These are phyloP conservation scores for Curvularia verruculosa DNA, from an alignment of 2,329 filamentous ascomycete species.

Conservation along the genomic window DNA sequence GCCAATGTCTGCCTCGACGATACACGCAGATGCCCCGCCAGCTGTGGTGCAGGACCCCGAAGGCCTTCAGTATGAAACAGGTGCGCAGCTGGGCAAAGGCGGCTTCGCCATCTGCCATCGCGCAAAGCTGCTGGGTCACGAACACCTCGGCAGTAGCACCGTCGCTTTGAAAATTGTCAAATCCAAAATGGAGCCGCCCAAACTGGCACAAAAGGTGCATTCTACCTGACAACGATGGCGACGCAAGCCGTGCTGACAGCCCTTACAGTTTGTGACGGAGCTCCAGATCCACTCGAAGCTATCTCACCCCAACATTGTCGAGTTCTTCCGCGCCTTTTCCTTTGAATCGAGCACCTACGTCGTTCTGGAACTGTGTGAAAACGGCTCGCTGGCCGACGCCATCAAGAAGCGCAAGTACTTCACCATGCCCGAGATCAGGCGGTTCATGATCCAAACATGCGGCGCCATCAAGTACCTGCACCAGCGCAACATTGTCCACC, in stretches of 20 bases:
- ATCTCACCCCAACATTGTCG: constrained; percentile 92
- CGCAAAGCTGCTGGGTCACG: constrained; percentile 65
- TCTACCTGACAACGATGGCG: background rate
- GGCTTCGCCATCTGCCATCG: constrained; percentile 84
- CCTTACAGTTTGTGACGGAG: constrained; percentile 71
- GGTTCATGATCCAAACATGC: constrained; percentile 92
- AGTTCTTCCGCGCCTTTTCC: constrained; percentile 92
- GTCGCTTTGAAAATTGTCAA: constrained; percentile 84
- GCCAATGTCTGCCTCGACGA: constrained; percentile 52
- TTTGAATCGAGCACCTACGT: constrained; percentile 90
- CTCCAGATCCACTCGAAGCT: constrained; percentile 99
- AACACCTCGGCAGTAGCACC: constrained; percentile 65
- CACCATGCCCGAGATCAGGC: constrained; percentile 91
- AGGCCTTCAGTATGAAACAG: constrained; percentile 75
- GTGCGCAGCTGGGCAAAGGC: constrained; percentile 77
- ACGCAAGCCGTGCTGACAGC: constrained; percentile 28
- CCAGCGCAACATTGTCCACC: constrained; percentile 91
- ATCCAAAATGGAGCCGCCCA: constrained; percentile 76
- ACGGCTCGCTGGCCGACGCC: constrained; percentile 97
- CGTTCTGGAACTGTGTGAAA: constrained; percentile 90
- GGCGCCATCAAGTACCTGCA: constrained; percentile 99
- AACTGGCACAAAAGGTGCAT: constrained; percentile 82
- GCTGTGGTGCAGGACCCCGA: constrained; percentile 69
- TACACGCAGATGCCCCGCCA: constrained; percentile 59
- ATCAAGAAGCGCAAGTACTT: constrained; percentile 89